A percentile compares a stretch with the other conserved stretches of the same genome.
Conservation (phyloP, 23 red algal genomes). For the Gracilariopsis chorda region DNA sequence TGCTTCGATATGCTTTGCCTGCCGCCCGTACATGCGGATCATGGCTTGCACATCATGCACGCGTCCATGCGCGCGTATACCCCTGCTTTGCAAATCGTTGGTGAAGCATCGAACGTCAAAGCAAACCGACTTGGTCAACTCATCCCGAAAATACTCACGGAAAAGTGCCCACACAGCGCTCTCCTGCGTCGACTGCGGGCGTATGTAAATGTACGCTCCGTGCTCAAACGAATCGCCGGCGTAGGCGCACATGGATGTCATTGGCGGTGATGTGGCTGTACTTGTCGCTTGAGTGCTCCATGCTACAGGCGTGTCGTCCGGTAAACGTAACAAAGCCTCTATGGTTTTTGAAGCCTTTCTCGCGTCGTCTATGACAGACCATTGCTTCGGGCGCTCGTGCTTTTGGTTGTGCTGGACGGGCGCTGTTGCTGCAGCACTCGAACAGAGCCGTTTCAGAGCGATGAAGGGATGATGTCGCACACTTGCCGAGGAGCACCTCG, state of each 20-base stretch:
- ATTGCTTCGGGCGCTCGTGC: too few species aligned
- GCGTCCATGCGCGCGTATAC: not conserved
- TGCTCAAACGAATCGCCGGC: not conserved
- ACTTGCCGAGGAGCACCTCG: too few species aligned
- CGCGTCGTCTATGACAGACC: not conserved
- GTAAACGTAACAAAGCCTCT: not conserved
- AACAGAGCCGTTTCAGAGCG: too few species aligned
- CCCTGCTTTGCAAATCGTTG: not conserved
- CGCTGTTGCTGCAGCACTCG: too few species aligned
- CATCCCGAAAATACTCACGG: not conserved
- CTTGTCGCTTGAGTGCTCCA: constrained; percentile 2
- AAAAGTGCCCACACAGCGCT: not conserved
- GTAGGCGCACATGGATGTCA: not conserved
- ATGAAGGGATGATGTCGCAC: too few species aligned
- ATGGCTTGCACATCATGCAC: not conserved
- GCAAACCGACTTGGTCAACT: not conserved
- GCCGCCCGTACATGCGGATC: not conserved
- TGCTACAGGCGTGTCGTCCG: not conserved
- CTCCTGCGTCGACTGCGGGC: not conserved
- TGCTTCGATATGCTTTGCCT: not conserved
- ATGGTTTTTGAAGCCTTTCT: not conserved
- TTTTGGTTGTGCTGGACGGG: too few species aligned
- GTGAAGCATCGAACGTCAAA: not conserved
- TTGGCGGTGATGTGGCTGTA: not conserved
- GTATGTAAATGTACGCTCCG: not conserved